Base-by-base conservation (phyloP, 169 alveolate genomes). In the Eimeria sp. region DNA sequence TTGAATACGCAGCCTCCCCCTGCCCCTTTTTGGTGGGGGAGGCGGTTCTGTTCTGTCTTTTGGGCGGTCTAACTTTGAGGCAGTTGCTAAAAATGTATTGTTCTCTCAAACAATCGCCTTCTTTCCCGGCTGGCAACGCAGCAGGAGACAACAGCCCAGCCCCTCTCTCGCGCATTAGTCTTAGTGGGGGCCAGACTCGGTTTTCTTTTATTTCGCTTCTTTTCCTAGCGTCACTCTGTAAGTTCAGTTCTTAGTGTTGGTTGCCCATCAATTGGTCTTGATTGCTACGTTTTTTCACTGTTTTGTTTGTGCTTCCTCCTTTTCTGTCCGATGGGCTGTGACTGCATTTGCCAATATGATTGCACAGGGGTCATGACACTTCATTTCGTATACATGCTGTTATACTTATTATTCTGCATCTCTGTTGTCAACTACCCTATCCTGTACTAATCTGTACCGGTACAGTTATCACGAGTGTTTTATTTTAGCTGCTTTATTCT, bases 121-220 rank as follows among this genome's bases (percentile, higher is more conserved):
- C 78, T 3, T 49, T 70, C 11, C 54, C 87, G 4, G 58, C 88
- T 7, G 72, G 80, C 22, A 72, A 22, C n/a, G 87, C 43, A 7
- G n/a, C 80, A 25, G 95, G 95, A 27, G 95, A 49, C 54, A 49
- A 54, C 67, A 47, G 88, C 88, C 78, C 86, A 22, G 61, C 95
- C 11, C 73, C 58, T 47, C 75, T 67, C 6, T 45, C 87, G 3
- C 75, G 87, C 75, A 67, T 45, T 54, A 90, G 89, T 51, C 88
- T 57, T 18, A 90, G 78, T 16, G 95, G 95, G 61, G 95, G 95
- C 54, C 95, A 90, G 95, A 90, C 95, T 47, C 95, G 95, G 45
- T 90, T 73, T 73, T 78, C 95, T 49, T 90, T 90, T 75, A 90
- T 90, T 57, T 63, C 84, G 6, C 89, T 90, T 16, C 95, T 90